Base-by-base conservation (phyloP, 2,329 filamentous ascomycete genomes). In the Ophiostoma tasmaniense region DNA sequence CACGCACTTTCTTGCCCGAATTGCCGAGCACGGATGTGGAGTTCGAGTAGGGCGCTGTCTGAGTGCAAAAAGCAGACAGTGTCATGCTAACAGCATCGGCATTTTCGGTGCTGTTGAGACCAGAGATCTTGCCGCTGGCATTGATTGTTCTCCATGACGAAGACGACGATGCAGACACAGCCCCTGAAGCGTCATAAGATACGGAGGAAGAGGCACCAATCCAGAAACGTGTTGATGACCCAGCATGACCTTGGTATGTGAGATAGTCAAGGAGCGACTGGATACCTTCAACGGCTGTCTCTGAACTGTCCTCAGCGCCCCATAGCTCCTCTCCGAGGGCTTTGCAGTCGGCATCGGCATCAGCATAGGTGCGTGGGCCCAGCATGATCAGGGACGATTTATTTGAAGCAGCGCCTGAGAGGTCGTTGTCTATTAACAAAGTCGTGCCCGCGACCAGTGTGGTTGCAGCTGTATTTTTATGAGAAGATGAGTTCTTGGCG, bases 41-140 rank as follows among this genome's bases (percentile, higher is more conserved):
- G 39, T 74, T 79, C 14, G 79, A 81, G 69, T 79, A 79, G 0
- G 80, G 80, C 1, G 81, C 80, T 1, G 78, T 77, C 69, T 82
- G 79, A 3, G 79, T 80, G 70, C 81, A 82, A n/a, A 82, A 68
- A 0, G 76, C 79, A 1, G 77, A 77, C 3, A 80, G 73, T 50
- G 69, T 42, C 20, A 70, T 68, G 28, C 72, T 61, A 1, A 14
- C n/a, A 0, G 62, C 52, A 30, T 68, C 69, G 70, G 37, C 37
- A n/a, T 20, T 55, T 70, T 64, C 30, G 69, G n/a, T 61, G 64
- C 30, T 42, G 62, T 65, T 65, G 55, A 64, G 68, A 4, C 69
- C 39, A 3, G 74, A 71, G 13, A 78, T 66, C 1, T 68, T 45
- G 5, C 78, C 78, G 8, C 71, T 70, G 28, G 69, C 71, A 28